Evolutionary conservation across 140 eudicot genomes (phyloP).

Genomic region (Stevia rebaudiana): DNA sequence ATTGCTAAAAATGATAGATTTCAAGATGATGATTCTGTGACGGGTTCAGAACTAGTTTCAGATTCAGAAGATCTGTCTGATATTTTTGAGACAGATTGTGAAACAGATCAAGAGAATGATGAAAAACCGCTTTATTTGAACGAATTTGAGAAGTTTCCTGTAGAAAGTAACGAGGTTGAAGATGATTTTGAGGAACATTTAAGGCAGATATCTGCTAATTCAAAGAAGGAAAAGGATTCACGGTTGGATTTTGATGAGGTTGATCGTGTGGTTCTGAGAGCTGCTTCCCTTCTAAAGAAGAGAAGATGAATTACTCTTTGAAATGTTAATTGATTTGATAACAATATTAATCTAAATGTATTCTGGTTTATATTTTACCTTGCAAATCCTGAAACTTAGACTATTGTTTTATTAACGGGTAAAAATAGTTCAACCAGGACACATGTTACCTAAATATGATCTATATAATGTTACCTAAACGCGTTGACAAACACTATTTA

Average conservation of each 20-base stretch:
- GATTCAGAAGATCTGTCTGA: conserved; percentile 83
- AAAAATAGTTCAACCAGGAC: no score
- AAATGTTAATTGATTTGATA: background rate
- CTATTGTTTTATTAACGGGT: background rate
- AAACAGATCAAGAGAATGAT: conserved; percentile 45
- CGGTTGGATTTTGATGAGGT: conserved; percentile 76
- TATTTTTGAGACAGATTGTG: conserved; percentile 78
- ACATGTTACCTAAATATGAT: no score
- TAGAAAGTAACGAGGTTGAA: conserved; percentile 27
- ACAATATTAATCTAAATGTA: background rate
- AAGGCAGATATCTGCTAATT: conserved; percentile 48
- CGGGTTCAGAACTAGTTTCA: conserved; percentile 43
- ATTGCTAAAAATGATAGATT: conserved; percentile 35
- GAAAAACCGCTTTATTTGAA: conserved; percentile 64
- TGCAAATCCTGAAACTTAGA: background rate
- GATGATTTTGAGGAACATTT: conserved; percentile 77
- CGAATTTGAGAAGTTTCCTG: conserved; percentile 56
- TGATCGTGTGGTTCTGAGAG: conserved; percentile 60
- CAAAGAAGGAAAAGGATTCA: conserved; percentile 42
- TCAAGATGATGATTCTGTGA: conserved; percentile 18
- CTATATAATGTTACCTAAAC: no score
- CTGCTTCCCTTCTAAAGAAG: conserved; percentile 75
- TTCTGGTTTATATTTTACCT: background rate
- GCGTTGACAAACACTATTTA: no score
- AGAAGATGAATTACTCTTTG: conserved; percentile 31